Percentiles rank a stretch among this genome's conserved stretches.
Evolutionary conservation across 441 rosid species (phyloP).

Genomic region (Arabidopsis lyrata): DNA sequence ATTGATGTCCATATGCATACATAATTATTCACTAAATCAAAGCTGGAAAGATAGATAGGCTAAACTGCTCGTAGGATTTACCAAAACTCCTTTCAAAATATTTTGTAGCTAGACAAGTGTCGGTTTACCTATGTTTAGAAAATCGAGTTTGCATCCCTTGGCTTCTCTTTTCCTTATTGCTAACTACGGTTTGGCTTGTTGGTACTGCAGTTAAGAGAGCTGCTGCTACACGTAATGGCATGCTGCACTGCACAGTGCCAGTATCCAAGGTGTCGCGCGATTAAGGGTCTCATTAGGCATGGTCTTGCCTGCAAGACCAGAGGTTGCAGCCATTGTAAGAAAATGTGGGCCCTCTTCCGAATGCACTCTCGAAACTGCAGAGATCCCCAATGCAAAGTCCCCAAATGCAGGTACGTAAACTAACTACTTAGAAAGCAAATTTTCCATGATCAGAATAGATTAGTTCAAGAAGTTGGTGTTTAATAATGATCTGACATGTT

Average conservation of each 20-base stretch:
- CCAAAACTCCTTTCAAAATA: neutral
- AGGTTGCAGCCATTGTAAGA: conserved; percentile 83
- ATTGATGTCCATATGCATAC: neutral
- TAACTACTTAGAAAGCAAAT: conserved; percentile 16
- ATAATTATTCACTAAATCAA: conserved; percentile 3
- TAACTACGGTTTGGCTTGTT: conserved; percentile 28
- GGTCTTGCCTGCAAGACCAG: conserved; percentile 84
- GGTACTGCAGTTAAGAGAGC: conserved; percentile 84
- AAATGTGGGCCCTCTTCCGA: conserved; percentile 94
- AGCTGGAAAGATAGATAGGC: conserved; percentile 10
- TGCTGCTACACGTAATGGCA: conserved; percentile 86
- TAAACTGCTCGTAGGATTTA: neutral
- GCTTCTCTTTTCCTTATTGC: conserved; percentile 19
- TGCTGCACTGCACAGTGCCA: conserved; percentile 80
- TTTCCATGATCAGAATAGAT: conserved; percentile 8
- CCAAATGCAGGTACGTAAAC: conserved; percentile 86
- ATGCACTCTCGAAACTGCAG: conserved; percentile 97
- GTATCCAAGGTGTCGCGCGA: conserved; percentile 93
- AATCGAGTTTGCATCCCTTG: conserved; percentile 23
- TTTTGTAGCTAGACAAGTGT: conserved; percentile 8
- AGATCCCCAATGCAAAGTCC: conserved; percentile 86
- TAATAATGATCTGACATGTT: conserved; percentile 26
- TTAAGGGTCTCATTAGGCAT: conserved; percentile 84
- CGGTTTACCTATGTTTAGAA: neutral
- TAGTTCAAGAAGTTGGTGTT: conserved; percentile 16